These are phyloP conservation scores for Cutaneotrichosporon sp. DNA, from an alignment of 1,284 basidiomycete genomes.

Conservation along the genomic window DNA sequence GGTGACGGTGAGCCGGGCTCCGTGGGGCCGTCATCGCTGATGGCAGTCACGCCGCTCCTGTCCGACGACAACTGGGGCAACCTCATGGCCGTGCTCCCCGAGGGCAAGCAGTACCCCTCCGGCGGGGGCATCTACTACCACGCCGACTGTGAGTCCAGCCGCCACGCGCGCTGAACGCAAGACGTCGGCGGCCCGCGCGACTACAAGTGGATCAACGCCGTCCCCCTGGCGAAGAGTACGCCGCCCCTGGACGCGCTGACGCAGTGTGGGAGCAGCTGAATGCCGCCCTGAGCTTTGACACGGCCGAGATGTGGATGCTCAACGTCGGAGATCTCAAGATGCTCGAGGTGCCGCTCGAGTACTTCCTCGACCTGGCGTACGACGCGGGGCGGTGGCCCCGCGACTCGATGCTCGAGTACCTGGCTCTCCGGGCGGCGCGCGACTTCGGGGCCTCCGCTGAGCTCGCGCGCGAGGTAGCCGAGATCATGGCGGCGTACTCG, in stretches of 20 bases:
- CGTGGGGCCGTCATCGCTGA: not conserved
- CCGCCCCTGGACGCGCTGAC: not conserved
- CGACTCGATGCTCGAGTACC: slow-evolving; percentile 61
- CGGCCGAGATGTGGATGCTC: slow-evolving; percentile 47
- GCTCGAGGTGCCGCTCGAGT: slow-evolving; percentile 67
- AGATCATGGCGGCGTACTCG: slow-evolving; percentile 17
- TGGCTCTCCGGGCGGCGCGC: slow-evolving; percentile 63
- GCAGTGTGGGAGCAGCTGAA: slow-evolving; percentile 41
- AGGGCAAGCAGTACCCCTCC: slow-evolving; percentile 60
- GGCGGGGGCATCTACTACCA: slow-evolving; percentile 70
- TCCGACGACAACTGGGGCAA: slow-evolving; percentile 52
- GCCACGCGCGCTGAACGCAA: slow-evolving; percentile 21
- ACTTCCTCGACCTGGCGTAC: slow-evolving; percentile 67
- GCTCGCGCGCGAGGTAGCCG: slow-evolving; percentile 50
- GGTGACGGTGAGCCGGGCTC: slow-evolving; percentile 38
- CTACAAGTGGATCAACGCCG: slow-evolving; percentile 54
- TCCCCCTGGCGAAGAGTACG: slow-evolving; percentile 34
- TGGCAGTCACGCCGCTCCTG: slow-evolving; percentile 28
- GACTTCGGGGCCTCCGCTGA: slow-evolving; percentile 62
- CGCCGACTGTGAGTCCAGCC: slow-evolving; percentile 49
- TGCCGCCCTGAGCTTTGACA: slow-evolving; percentile 34
- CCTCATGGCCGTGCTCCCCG: slow-evolving; percentile 54
- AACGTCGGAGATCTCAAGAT: slow-evolving; percentile 68
- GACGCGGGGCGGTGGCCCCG: slow-evolving; percentile 60
- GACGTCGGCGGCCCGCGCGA: slow-evolving; percentile 46